Base-by-base conservation (phyloP, 805 yeast species). In the Wickerhamiella occidentalis region DNA sequence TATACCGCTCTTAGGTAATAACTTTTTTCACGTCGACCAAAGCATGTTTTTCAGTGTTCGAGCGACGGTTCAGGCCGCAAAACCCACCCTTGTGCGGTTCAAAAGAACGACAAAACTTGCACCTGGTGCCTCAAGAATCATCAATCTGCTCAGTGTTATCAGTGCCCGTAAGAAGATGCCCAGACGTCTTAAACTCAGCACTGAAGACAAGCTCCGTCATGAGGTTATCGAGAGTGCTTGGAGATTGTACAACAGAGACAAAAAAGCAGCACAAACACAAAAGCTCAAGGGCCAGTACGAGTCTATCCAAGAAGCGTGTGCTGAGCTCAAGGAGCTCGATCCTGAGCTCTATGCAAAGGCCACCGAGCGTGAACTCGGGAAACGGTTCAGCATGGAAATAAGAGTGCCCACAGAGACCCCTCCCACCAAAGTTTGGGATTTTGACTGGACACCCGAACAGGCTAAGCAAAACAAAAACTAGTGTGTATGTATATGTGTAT, bases 141-240 rank as follows among this genome's bases (percentile, higher is more conserved):
- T 73, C 51, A 69, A 70, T 45, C 82, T 80, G 68, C 73, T 90
- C 54, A 81, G 94, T 37, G 95, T 90, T 19, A 64, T 88, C 57
- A 78, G 92, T 11, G 96, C 94, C 6, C 76, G 82, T 51, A 80
- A 87, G 69, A 90, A 87, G 65, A 88, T 81, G 65, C 98, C 98
- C 42, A 77, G 79, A 57, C 69, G 85, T 58, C 65, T 92, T 54
- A 85, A 80, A 59, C 69, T 87, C 29, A 74, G 80, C 56, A 70
- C 74, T 22, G 96, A 88, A 64, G 97, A 92, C 62, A 71, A 80
- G 50, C 73, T 90, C 54, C 84, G 92, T 60, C 97, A 90, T 63
- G 76, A 78, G 55, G 78, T 87, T 9, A 81, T 92, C 49, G 78
- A 77, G 57, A 79, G 76, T 50, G 96, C 96, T 6, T 92, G 96